Conservation (phyloP, 805 yeast genomes). For the Clavispora asparagi region DNA sequence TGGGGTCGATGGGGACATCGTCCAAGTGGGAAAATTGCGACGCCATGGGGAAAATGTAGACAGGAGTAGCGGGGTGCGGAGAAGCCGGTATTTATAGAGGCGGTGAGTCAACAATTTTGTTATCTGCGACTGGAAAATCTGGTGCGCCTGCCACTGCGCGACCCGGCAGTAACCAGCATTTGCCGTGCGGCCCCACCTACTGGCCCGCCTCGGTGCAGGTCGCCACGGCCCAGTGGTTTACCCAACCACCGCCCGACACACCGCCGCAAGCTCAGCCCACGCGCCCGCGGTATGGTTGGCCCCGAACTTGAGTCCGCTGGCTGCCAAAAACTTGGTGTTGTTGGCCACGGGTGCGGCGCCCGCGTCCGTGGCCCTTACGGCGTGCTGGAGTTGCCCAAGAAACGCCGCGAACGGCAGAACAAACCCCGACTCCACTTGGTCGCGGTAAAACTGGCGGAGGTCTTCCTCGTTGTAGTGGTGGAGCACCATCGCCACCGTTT, state of each 20-base stretch:
- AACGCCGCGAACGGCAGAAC: constrained; percentile 6
- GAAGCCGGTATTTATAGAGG: not conserved
- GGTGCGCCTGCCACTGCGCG: not conserved
- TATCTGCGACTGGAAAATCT: not conserved
- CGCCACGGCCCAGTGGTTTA: too few relatives aligned
- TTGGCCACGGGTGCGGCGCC: constrained; percentile 15
- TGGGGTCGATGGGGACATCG: constrained; percentile 12
- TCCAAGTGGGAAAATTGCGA: constrained; percentile 7
- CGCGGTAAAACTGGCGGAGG: not conserved
- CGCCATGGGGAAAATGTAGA: not conserved
- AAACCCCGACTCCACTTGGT: not conserved
- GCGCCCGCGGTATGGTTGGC: not conserved
- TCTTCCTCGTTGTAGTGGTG: not conserved
- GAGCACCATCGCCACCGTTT: constrained; percentile 10
- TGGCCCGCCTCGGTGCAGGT: not conserved
- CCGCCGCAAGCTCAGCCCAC: not conserved
- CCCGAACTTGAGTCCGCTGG: constrained; percentile 8
- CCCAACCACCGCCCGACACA: not conserved
- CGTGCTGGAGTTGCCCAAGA: constrained; percentile 9
- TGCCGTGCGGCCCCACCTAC: not conserved
- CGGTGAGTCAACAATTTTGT: not conserved
- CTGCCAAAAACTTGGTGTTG: constrained; percentile 30
- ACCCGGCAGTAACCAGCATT: not conserved
- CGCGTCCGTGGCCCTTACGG: constrained; percentile 1
- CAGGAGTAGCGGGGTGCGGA: not conserved